Evolutionary conservation across 2,329 filamentous ascomycete species (phyloP), one percentile per base, ranked within the genome.

Genomic region (Chaetomium olivaceum): DNA sequence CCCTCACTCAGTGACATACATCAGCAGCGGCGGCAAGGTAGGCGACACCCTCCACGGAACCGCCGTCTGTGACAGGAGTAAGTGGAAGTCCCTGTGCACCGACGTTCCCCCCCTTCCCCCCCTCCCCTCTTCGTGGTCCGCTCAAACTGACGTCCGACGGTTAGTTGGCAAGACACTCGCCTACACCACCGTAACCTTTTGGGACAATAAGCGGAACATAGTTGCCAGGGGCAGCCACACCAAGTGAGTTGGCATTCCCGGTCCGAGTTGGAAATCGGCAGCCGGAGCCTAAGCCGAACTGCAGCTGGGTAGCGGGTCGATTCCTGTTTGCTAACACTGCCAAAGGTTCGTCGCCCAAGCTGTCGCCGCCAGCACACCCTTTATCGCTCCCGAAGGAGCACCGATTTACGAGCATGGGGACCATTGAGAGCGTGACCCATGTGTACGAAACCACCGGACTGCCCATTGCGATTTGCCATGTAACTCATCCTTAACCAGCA

Each of bases 161-260:
- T 23, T 61, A 88, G 86, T 89, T 69, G 87, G 87, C n/a, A 87
- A 84, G 69, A 89, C 83, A 0, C 75, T 89, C 5, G 87, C 87
- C 6, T 89, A 82, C 69, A 89, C 87, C 0, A 83, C 81, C 0
- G 79, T 89, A 19, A 81, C 82, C 0, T 89, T 89, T 68, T 82
- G 76, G 61, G 88, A 89, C 67, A 76, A 76, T 59, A 83, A 86
- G 66, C 86, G 86, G 6, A 81, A 89, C 52, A 73, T 89, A 4
- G 83, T 85, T 12, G 87, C 87, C 0, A 77, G 87, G 56, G 87
- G 87, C 52, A 89, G 86, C 69, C 87, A 89, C 72, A 89, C 87
- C 16, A 89, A 89, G 87, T 88, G 71, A 73, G 81, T 69, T 4
- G 9, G 3, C 33, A 1, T 19, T 11, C 12, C 56, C 56, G n/a